These are phyloP conservation scores for Stagonosporopsis cucurbitacearum DNA, from an alignment of 2,329 filamentous ascomycete genomes.

Conservation along the genomic window DNA sequence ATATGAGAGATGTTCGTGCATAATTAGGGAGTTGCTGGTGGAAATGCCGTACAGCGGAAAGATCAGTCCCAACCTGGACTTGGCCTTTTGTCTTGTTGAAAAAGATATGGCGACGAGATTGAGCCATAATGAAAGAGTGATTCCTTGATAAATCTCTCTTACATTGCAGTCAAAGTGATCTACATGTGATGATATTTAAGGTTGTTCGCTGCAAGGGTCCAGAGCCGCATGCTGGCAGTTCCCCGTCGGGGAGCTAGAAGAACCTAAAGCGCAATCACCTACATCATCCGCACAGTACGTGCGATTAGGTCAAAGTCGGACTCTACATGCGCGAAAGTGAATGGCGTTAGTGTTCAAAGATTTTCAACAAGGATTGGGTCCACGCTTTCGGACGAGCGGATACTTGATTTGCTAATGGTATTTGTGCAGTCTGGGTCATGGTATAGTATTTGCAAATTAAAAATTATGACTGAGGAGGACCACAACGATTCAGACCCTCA, in stretches of 20 bases:
- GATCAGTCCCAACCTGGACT: not conserved
- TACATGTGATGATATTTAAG: not conserved
- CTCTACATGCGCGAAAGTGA: too few relatives aligned
- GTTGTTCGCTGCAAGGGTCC: not conserved
- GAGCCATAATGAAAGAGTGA: not conserved
- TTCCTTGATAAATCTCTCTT: not conserved
- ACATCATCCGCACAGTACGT: not conserved
- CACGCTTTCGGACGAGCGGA: too few relatives aligned
- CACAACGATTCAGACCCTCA: not conserved
- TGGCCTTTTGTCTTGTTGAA: not conserved
- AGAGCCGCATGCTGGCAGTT: not conserved
- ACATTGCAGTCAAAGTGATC: not conserved
- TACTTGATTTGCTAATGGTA: not conserved
- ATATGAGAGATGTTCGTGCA: conserved; percentile 60
- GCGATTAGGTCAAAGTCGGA: not conserved
- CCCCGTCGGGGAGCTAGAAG: conserved; percentile 5
- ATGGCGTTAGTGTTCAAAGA: too few relatives aligned
- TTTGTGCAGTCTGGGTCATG: not conserved
- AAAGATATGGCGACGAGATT: not conserved
- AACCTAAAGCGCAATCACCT: not conserved
- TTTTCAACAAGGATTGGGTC: too few relatives aligned
- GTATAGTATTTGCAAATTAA: not conserved
- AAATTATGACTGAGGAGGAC: not conserved
- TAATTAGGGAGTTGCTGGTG: conserved; percentile 66
- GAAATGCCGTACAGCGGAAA: conserved; percentile 49